Base-by-base conservation (phyloP, 1,284 basidiomycete genomes). In the Microbotryum saponariae region DNA sequence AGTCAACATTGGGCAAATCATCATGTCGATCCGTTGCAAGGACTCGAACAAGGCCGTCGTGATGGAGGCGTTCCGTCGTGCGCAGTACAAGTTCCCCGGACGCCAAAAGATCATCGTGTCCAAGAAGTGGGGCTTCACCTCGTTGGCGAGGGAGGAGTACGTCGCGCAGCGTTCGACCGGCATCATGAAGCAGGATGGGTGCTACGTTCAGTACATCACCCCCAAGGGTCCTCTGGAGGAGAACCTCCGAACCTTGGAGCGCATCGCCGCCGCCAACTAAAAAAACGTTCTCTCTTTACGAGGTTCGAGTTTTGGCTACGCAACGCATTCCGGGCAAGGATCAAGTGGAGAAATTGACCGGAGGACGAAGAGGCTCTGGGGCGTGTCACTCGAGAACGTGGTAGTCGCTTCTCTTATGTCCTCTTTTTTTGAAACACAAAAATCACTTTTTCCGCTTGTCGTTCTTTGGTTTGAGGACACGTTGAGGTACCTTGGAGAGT, bases 81-180 rank as follows among this genome's bases (percentile, higher is more conserved):
- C 93, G 52, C 90, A 93, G 67, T 97, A 97, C 87, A 98, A 97
- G 86, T 97, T 97, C 88, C 93, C 94, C 59, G 93, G 93, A 72
- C 86, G 93, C 76, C 93, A 97, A 82, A 97, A 97, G 86, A 96
- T 97, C 79, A 97, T 97, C 73, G 83, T 97, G 72, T 76, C 74
- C 51, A 77, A 77, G 75, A 75, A 75, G 72, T 77, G 77, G 77
- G 94, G 93, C 71, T 97, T 98, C 83, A 97, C 94, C 65, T 89
- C 89, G 75, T 91, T 97, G 70, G 85, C 86, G 78, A 87, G 91
- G 77, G 86, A 86, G 75, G 89, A 94, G 66, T 97, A 96, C 80
- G 74, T 83, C 14, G 37, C 46, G 29, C 42, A 52, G 42, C 61
- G 45, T 58, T 57, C 63, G 53, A 51, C 60, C 42, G 58, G 54